Evolutionary conservation across 2,329 filamentous ascomycete species (phyloP), one percentile per base, ranked within the genome.

Genomic region (Verticillium dahliae): DNA sequence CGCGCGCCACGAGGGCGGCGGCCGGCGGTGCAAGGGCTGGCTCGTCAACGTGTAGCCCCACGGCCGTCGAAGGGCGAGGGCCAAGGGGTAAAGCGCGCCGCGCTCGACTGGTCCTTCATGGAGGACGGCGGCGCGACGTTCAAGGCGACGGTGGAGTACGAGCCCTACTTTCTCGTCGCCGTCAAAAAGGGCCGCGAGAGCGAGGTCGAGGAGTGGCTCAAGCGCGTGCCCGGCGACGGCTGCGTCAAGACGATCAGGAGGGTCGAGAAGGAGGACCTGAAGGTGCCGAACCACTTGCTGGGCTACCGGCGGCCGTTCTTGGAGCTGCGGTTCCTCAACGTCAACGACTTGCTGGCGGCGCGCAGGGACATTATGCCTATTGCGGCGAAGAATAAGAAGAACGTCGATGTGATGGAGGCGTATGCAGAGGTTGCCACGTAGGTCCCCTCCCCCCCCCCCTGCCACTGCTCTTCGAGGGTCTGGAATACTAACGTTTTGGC

Each of bases 21-120:
- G 90, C 72, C 92, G 89, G 77, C 82, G 80, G 68, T 90, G 88
- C 72, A 85, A 90, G 58, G 93, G 96, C 66, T 99, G 95, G 95
- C 85, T 99, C 4, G 91, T 94, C 68, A 99, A 98, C 72, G 91
- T 98, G 78, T 91, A 97, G 73, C 88, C 88, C 92, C 45, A 98
- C 95, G 0, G 86, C 87, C 13, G 83, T 99, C 80, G n/a, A n/a
- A n/a, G n/a, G n/a, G n/a, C n/a, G n/a, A n/a, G n/a, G n/a, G n/a
- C n/a, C n/a, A n/a, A n/a, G n/a, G n/a, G n/a, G n/a, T n/a, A n/a
- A n/a, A n/a, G n/a, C n/a, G n/a, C 66, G 90, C 95, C 1, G 95
- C 91, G 9, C 86, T 99, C 61, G 95, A 99, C 77, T 97, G 92
- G 76, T 99, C 97, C 80, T 99, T 99, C 76, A 89, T 99, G 63